A percentile compares a stretch with the other conserved stretches of the same genome.
Evolutionary conservation across 2,329 filamentous ascomycete genomes (phyloP).

Genomic region (Phialophora tarda): DNA sequence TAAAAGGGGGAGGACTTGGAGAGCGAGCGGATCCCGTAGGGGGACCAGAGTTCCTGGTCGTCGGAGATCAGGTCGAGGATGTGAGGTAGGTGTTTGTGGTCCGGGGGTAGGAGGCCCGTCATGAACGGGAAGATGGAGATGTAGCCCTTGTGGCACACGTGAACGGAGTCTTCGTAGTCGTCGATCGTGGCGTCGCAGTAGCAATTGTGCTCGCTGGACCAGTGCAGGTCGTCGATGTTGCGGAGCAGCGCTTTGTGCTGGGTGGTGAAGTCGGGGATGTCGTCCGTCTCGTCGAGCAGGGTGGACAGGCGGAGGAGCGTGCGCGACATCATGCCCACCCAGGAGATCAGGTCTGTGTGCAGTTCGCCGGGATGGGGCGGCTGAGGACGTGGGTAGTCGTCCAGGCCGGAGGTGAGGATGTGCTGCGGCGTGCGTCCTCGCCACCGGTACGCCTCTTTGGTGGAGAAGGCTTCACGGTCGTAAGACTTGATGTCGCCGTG

Average conservation of each 20-base stretch:
- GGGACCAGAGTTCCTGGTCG: constrained; percentile 86
- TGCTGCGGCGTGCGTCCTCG: constrained; percentile 85
- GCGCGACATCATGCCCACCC: constrained; percentile 95
- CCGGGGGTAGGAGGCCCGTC: constrained; percentile 74
- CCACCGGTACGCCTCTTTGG: constrained; percentile 95
- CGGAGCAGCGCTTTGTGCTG: constrained; percentile 77
- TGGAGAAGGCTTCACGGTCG: constrained; percentile 84
- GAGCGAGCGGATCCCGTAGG: constrained; percentile 85
- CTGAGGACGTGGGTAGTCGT: constrained; percentile 93
- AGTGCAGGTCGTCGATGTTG: constrained; percentile 93
- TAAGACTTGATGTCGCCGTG: constrained; percentile 87
- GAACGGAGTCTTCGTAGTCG: constrained; percentile 85
- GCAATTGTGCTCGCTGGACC: constrained; percentile 77
- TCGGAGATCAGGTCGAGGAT: constrained; percentile 79
- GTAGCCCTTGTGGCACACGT: constrained; percentile 97
- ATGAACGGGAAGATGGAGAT: constrained; percentile 92
- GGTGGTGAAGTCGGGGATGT: constrained; percentile 72
- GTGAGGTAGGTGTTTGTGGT: constrained; percentile 75
- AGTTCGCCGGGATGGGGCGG: constrained; percentile 95
- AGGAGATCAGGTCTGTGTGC: constrained; percentile 91
- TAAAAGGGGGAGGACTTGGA: constrained; percentile 84
- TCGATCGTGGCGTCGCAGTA: constrained; percentile 97
- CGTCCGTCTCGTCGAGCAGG: constrained; percentile 75
- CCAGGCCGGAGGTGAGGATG: constrained; percentile 88
- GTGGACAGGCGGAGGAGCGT: constrained; percentile 81